phyloP scores from a whole-genome alignment of 345 rosid species.

The Lepidium aucheri region DNA sequence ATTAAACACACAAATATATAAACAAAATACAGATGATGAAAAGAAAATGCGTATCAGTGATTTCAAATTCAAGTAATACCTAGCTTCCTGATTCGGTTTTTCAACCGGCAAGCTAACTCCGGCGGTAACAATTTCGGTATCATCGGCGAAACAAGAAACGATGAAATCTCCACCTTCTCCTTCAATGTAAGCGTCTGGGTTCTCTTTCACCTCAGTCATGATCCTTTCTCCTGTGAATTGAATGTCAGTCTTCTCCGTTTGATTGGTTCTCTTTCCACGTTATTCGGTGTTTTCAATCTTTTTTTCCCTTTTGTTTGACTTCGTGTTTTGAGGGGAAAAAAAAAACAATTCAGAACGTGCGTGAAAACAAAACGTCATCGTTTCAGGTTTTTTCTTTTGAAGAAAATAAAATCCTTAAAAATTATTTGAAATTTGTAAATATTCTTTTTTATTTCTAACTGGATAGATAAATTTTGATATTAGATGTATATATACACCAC shows the following conservation, averaged over 20 bases:
- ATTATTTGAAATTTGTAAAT: neutral
- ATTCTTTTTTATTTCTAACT: too few relatives aligned
- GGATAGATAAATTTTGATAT: too few relatives aligned
- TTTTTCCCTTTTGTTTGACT: too few relatives aligned
- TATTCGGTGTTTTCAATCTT: too few relatives aligned
- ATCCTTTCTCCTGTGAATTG: neutral
- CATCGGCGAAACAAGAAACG: neutral
- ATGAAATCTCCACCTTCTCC: neutral
- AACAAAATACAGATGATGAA: neutral
- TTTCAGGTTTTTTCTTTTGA: too few relatives aligned
- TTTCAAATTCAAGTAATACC: neutral
- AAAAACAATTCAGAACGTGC: neutral
- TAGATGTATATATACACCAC: too few relatives aligned
- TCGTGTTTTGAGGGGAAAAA: neutral
- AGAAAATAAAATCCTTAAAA: neutral
- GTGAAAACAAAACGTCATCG: neutral
- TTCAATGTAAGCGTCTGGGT: too few relatives aligned
- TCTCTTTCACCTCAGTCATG: neutral
- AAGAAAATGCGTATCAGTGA: neutral
- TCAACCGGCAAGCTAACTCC: slow-evolving; percentile 11
- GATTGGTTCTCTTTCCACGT: too few relatives aligned
- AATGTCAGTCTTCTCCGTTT: too few relatives aligned
- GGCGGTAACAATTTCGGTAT: slow-evolving; percentile 22
- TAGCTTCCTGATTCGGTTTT: slow-evolving; percentile 20
- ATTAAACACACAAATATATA: neutral